Conservation (phyloP, 306 rosid genomes). For the Parietaria judaica region DNA sequence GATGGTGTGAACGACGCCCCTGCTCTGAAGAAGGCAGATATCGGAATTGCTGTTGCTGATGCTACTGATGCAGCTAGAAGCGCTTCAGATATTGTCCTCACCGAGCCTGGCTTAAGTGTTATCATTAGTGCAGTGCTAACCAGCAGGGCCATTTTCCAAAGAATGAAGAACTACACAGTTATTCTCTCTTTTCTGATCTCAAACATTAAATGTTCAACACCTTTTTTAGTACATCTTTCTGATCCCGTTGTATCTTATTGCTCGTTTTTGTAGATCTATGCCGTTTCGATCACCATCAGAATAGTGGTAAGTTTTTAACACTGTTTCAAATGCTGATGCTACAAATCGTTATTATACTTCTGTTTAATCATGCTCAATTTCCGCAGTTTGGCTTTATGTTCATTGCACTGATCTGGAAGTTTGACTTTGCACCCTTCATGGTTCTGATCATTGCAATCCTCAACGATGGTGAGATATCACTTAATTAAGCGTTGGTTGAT, state of each 20-base stretch:
- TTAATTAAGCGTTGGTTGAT: neutral
- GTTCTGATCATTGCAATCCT: conserved; percentile 89
- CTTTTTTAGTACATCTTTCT: neutral
- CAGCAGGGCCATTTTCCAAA: conserved; percentile 96
- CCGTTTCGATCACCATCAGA: conserved; percentile 97
- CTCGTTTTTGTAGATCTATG: conserved; percentile 69
- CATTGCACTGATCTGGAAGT: conserved; percentile 92
- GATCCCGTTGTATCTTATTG: neutral
- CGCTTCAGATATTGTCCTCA: conserved; percentile 97
- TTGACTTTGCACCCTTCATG: conserved; percentile 98
- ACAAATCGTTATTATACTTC: neutral
- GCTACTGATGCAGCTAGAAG: conserved; percentile 98
- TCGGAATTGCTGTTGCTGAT: conserved; percentile 98
- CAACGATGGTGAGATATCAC: conserved; percentile 65
- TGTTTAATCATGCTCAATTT: conserved; percentile 14
- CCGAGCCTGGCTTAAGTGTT: conserved; percentile 97
- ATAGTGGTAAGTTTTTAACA: conserved; percentile 71
- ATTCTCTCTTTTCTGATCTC: conserved; percentile 28
- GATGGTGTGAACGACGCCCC: conserved; percentile 99
- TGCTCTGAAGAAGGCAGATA: conserved; percentile 91
- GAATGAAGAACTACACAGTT: conserved; percentile 98
- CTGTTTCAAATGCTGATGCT: conserved; percentile 5
- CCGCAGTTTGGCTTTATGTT: conserved; percentile 93
- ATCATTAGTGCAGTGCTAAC: conserved; percentile 96
- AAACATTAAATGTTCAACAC: too few species aligned